phyloP scores from a whole-genome alignment of 768 basidiomycete species.

The Mycena rosella region DNA sequence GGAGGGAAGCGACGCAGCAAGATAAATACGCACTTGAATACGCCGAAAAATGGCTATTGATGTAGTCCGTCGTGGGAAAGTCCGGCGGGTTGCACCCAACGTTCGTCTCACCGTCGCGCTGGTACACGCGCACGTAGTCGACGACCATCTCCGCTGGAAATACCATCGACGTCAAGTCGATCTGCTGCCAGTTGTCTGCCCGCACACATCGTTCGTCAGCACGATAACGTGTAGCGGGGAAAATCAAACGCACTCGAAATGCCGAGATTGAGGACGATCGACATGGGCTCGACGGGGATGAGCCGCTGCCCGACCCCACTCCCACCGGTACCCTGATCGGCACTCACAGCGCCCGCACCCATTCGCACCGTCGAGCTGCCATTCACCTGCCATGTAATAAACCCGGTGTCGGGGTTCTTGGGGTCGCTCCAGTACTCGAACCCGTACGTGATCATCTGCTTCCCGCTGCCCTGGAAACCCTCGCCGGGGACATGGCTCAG shows the following conservation, averaged over 20 bases:
- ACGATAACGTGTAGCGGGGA: neutral
- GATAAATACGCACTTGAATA: slow-evolving; percentile 64
- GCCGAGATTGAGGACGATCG: slow-evolving; percentile 72
- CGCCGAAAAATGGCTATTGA: slow-evolving; percentile 65
- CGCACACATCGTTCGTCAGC: neutral
- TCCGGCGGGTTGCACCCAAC: slow-evolving; percentile 75
- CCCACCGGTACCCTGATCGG: slow-evolving; percentile 54
- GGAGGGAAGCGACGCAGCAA: neutral
- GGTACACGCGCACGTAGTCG: slow-evolving; percentile 89
- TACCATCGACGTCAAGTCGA: slow-evolving; percentile 65
- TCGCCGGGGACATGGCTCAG: slow-evolving; percentile 62
- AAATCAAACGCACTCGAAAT: slow-evolving; percentile 61
- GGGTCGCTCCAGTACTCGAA: slow-evolving; percentile 85
- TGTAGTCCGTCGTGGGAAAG: slow-evolving; percentile 77
- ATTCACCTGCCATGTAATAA: slow-evolving; percentile 82
- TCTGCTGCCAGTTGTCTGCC: slow-evolving; percentile 65
- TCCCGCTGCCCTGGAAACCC: slow-evolving; percentile 71
- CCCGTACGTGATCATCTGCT: slow-evolving; percentile 64
- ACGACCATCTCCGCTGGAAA: slow-evolving; percentile 81
- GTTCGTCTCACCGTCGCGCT: slow-evolving; percentile 67
- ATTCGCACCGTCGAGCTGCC: slow-evolving; percentile 64
- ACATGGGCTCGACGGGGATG: slow-evolving; percentile 70
- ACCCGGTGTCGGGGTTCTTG: slow-evolving; percentile 64
- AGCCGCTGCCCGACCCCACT: slow-evolving; percentile 70
- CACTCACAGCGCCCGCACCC: slow-evolving; percentile 63